Percentiles rank a stretch among this genome's conserved stretches.
phyloP scores from a whole-genome alignment of 305 asterid genomes.

The Fraxinus latifolia region DNA sequence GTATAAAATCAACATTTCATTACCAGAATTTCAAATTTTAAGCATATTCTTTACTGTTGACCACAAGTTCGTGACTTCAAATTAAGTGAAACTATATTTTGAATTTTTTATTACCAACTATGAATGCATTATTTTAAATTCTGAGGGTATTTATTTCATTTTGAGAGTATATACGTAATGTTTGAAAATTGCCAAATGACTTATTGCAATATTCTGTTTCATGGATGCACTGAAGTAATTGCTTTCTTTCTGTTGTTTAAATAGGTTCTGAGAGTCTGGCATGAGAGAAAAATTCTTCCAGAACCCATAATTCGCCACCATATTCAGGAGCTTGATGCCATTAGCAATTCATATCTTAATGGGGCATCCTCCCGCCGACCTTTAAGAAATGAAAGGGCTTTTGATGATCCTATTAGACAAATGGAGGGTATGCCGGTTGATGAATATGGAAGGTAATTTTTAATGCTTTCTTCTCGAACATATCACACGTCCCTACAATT shows the following conservation, averaged over 20 bases:
- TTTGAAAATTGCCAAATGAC: background rate
- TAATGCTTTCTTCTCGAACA: conserved; percentile 7
- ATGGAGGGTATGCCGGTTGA: conserved; percentile 95
- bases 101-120: background rate
- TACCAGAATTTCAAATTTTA: background rate
- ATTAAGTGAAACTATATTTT: background rate
- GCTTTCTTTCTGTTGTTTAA: conserved; percentile 22
- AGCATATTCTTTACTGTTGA: background rate
- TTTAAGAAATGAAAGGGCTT: conserved; percentile 68
- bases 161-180: background rate
- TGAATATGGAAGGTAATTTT: conserved; percentile 82
- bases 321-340: conserved; percentile 75
- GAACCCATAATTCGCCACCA: conserved; percentile 74
- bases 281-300: conserved; percentile 78
- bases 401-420: conserved; percentile 87
- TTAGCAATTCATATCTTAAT: conserved; percentile 58
- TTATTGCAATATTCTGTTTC: conserved; percentile 1
- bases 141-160: background rate
- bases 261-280: conserved; percentile 95
- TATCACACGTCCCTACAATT: background rate
- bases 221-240: background rate
- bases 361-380: conserved; percentile 55
- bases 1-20: background rate
- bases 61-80: background rate
- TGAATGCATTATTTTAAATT: background rate